Evolutionary conservation across 345 rosid genomes (phyloP).

Genomic region (Aquilaria yunnanensis): DNA sequence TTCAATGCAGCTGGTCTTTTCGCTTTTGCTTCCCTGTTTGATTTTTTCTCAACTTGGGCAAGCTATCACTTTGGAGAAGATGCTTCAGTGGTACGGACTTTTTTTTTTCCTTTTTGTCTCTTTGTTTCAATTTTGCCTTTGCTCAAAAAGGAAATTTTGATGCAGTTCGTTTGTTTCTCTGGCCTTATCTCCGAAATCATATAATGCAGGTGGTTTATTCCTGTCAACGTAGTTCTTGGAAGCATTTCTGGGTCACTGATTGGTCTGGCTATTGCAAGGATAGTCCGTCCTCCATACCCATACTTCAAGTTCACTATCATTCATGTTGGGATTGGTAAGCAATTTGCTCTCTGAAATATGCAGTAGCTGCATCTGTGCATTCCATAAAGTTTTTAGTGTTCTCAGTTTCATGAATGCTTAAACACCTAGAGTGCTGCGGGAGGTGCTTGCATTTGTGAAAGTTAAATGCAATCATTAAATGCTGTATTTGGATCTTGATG

Average conservation of each 20-base stretch:
- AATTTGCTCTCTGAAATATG: not conserved
- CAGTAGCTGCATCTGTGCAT: too few species aligned
- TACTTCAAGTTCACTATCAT: slow-evolving; percentile 89
- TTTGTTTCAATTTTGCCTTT: not conserved
- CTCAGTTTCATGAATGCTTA: too few species aligned
- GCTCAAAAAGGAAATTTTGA: too few species aligned
- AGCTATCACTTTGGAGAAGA: slow-evolving; percentile 75
- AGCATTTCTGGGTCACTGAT: slow-evolving; percentile 72
- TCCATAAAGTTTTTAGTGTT: too few species aligned
- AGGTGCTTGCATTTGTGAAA: too few species aligned
- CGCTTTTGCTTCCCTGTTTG: slow-evolving; percentile 96
- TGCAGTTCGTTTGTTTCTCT: not conserved
- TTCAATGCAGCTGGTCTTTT: slow-evolving; percentile 72
- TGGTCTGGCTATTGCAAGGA: slow-evolving; percentile 55
- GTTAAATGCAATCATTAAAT: too few species aligned
- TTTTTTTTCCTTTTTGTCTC: not conserved
- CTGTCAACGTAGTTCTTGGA: slow-evolving; percentile 71
- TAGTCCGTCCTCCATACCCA: slow-evolving; percentile 88
- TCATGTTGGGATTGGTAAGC: slow-evolving; percentile 85
- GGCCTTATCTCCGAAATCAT: slow-evolving; percentile 2
- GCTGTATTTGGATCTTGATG: slow-evolving; percentile 8
- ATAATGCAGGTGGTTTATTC: slow-evolving; percentile 93
- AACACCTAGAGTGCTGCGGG: too few species aligned
- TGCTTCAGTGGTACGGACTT: slow-evolving; percentile 68
- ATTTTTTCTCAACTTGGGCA: slow-evolving; percentile 98